These are phyloP conservation scores for Candida sithepensis DNA, from an alignment of 805 yeast genomes.

Conservation along the genomic window DNA sequence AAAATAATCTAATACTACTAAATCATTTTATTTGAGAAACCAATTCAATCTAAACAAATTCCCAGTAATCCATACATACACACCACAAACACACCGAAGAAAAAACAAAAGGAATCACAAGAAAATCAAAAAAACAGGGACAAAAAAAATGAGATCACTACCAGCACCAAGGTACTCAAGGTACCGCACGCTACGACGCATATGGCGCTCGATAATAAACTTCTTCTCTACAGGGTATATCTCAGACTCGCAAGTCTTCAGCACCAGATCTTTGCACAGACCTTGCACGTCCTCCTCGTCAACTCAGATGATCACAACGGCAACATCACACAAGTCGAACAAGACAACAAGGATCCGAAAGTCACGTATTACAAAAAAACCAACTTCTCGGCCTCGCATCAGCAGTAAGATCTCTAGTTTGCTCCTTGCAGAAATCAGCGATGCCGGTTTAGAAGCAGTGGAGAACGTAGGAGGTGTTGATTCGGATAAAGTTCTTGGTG, in stretches of 20 bases:
- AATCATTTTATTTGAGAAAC: constrained; percentile 2
- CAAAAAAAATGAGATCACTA: constrained; percentile 29
- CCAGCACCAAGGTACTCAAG: constrained; percentile 36
- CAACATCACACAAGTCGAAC: constrained; percentile 13
- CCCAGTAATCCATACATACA: not conserved
- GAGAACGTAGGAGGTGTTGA: not conserved
- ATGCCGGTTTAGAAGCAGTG: constrained; percentile 6
- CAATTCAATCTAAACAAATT: not conserved
- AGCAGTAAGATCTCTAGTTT: constrained; percentile 19
- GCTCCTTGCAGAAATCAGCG: constrained; percentile 22
- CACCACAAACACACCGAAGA: too few relatives aligned
- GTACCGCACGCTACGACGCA: constrained; percentile 28
- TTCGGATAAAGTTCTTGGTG: not conserved
- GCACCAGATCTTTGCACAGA: constrained; percentile 1
- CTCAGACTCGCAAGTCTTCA: constrained; percentile 32
- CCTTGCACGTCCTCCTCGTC: too few relatives aligned
- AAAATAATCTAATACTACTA: too few relatives aligned
- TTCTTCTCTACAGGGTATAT: constrained; percentile 33
- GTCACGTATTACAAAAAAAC: constrained; percentile 28
- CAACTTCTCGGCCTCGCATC: constrained; percentile 27
- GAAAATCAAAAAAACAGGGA: too few relatives aligned
- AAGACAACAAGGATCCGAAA: constrained; percentile 29
- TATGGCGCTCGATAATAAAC: constrained; percentile 29
- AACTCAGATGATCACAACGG: too few relatives aligned
- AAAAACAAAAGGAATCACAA: too few relatives aligned